Base-by-base conservation (phyloP, 176 grass and related monocot genomes). In the Luzula sylvatica region DNA sequence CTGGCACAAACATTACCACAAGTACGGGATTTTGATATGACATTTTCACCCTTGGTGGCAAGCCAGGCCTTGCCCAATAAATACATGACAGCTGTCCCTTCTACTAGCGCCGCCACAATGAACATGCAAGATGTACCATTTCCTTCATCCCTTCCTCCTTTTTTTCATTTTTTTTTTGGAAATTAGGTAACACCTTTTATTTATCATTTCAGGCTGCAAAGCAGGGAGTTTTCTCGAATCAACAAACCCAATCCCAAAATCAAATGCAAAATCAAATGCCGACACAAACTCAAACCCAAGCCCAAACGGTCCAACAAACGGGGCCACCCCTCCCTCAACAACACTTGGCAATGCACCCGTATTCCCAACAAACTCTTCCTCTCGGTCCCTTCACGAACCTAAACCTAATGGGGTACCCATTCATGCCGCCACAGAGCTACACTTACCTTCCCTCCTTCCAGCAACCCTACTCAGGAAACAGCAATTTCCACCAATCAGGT, bases 341-440 rank as follows among this genome's bases (percentile, higher is more conserved):
- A 73, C 42, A 90, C 65, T 60, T 83, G 49, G 74, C 79, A 20
- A 35, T 35, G 30, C 30, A 35, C 75, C 86, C 84, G 71, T 98
- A 92, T 63, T 69, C 93, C 65, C 93, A 98, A 67, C 93, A 81
- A 30, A 79, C 93, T 35, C 63, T 90, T 63, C 82, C 92, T 23
- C 53, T 96, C 1, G 48, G 71, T 7, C 85, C 76, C 56, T 98
- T 83, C 32, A 40, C 81, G 44, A 98, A 86, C 75, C n/a, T n/a
- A n/a, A n/a, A 35, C 30, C 76, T 98, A 59, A 80, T 98, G 65
- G 75, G 93, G 17, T 98, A 98, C 62, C 93, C 78, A 0, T 82
- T 82, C 78, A n/a, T n/a, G n/a, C n/a, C n/a, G n/a, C n/a, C n/a
- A n/a, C 93, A 79, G 49, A 90, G 73, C 69, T 98, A 98, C 46